Evolutionary conservation across 306 rosid species (phyloP), one percentile per base, ranked within the genome.

Genomic region (Cucumis cinereus): DNA sequence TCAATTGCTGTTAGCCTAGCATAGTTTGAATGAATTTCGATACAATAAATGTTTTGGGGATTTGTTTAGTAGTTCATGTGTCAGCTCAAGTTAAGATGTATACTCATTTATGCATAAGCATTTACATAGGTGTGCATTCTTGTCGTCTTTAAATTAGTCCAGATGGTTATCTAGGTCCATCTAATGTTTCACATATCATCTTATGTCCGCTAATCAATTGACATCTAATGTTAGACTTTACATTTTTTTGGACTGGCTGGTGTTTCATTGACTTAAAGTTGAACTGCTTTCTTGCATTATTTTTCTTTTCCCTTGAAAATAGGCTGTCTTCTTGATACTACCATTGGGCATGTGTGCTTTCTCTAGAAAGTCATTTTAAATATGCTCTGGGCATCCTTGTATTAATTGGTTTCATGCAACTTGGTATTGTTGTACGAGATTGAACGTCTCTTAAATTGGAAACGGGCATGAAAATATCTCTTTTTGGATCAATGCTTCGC

Each of bases 401-500:
- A 22, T 23, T 10, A 19, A 41, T 41, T 68, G 2, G 33, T 23
- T 45, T 45, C 47, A 23, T 69, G 74, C 74, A 69, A 23, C 30
- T 23, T 15, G 24, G 24, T 47, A 15, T 24, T 24, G 58, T 49
- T 70, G 20, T 70, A 41, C 13, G 40, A 70, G 40, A 41, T 23
- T 4, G 58, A 26, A 47, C 24, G 58, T 16, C 41, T 40, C 60
- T 2, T 52, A 30, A 15, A 41, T 36, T 33, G 59, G 22, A 11
- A 6, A 58, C 68, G 13, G 40, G 68, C 15, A 43, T 38, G n/a
- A 56, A 17, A 70, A 38, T 53, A 15, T 43, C n/a, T 49, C 61
- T 19, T 30, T 45, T 16, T 50, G 16, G 24, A 35, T 36, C 41
- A 35, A 59, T 61, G 17, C 47, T 64, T 77, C 58, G 86, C 90